Evolutionary conservation across 495 filamentous ascomycete genomes (phyloP), one percentile per base, ranked within the genome.

Genomic region (Wilcoxina mikolae): DNA sequence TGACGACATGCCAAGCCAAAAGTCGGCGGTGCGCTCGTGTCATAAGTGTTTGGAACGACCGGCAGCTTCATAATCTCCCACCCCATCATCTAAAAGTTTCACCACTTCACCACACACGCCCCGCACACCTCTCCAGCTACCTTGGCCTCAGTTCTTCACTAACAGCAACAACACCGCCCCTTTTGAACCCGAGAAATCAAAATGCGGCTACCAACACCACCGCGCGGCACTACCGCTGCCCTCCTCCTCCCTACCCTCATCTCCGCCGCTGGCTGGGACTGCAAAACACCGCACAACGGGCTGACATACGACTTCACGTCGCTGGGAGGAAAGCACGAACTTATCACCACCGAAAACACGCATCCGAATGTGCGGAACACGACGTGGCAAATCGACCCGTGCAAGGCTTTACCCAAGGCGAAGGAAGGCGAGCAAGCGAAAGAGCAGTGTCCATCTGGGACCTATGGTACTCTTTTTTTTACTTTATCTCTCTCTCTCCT

Each of bases 331-430:
- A 26, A 17, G 22, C 49, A 52, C 49, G 28, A 38, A n/a, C 5
- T 52, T 5, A 5, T 39, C 2, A 17, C 28, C 11, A 22, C 11
- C 18, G 31, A 18, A 26, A n/a, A 17, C 15, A 41, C 12, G 24
- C 18, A 17, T 20, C 31, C 31, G 2, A 17, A 20, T 18, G 39
- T 68, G 25, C 68, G 62, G 4, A 94, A 94, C 62, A 87, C 80
- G 4, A 95, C 85, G 7, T 95, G 89, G 69, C 85, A 84, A n/a
- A 66, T 98, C 31, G 85, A 95, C 59, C 75, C 95, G 46, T 98
- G 91, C 68, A 69, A 70, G 31, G 71, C 74, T 17, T 69, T 98
- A 41, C 71, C 72, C 54, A 71, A 74, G 51, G 74, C 71, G 28
- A 73, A 74, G 38, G 72, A 71, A 4, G 18, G 3, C 3, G 65